A percentile compares a stretch with the other conserved stretches of the same genome.
Conservation (phyloP, 192 early-diverging fungal genomes). For the Linnemannia exigua region DNA sequence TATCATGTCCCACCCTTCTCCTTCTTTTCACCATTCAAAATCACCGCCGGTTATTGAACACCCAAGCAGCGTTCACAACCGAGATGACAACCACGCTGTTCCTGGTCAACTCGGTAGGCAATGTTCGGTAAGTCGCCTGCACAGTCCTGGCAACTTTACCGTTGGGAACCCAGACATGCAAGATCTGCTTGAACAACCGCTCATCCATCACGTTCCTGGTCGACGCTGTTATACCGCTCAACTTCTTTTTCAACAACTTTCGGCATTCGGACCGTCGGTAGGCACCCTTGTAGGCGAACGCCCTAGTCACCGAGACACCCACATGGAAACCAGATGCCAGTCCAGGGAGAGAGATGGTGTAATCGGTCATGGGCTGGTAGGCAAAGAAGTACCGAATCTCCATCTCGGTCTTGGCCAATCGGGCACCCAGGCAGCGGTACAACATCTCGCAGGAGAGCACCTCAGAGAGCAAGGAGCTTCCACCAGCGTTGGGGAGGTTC, state of each 20-base stretch:
- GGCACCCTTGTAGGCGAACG: slow-evolving; percentile 57
- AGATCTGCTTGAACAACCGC: slow-evolving; percentile 61
- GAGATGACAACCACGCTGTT: slow-evolving; percentile 60
- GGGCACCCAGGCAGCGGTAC: slow-evolving; percentile 57
- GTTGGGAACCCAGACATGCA: slow-evolving; percentile 66
- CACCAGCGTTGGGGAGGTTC: slow-evolving; percentile 64
- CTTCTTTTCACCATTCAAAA: no score
- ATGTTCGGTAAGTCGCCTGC: slow-evolving; percentile 46
- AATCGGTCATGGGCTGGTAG: slow-evolving; percentile 65
- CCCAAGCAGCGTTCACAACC: slow-evolving; percentile 56
- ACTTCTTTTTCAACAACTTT: slow-evolving; percentile 59
- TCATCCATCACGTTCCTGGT: slow-evolving; percentile 56
- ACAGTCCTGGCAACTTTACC: slow-evolving; percentile 58
- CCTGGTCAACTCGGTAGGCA: slow-evolving; percentile 32
- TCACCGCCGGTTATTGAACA: slow-evolving; percentile 51
- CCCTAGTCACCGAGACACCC: slow-evolving; percentile 65
- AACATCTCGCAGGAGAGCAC: slow-evolving; percentile 63
- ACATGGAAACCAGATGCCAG: slow-evolving; percentile 38
- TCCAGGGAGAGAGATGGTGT: slow-evolving; percentile 51
- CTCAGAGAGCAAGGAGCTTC: slow-evolving; percentile 61
- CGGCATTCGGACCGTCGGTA: slow-evolving; percentile 56
- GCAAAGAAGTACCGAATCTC: slow-evolving; percentile 59
- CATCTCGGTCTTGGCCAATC: slow-evolving; percentile 65
- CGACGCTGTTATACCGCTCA: slow-evolving; percentile 56
- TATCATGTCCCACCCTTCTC: not conserved